Percentiles rank a stretch among this genome's conserved stretches.
Evolutionary conservation across 352 stramenopile species (phyloP).

Genomic region (Plasmopara muralis): DNA sequence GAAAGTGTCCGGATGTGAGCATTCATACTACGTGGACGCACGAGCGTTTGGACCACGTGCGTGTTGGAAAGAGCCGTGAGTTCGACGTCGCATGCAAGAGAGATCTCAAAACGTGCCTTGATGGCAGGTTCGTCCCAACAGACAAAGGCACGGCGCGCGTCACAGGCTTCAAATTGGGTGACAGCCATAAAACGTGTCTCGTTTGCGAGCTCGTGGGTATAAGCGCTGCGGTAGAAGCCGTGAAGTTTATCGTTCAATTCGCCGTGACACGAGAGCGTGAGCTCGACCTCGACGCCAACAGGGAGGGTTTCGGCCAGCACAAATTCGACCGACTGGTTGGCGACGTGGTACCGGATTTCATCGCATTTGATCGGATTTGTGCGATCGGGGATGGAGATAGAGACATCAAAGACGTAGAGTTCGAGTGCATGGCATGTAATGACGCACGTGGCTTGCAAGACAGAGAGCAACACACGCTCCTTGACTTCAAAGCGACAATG

Average conservation of each 20-base stretch:
- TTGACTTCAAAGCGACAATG: slow-evolving; percentile 62
- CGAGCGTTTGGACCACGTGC: slow-evolving; percentile 84
- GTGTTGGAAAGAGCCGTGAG: slow-evolving; percentile 96
- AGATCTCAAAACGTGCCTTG: slow-evolving; percentile 94
- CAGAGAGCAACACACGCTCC: slow-evolving; percentile 53
- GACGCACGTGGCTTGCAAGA: slow-evolving; percentile 48
- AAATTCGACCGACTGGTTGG: slow-evolving; percentile 54
- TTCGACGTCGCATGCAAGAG: slow-evolving; percentile 81
- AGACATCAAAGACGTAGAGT: slow-evolving; percentile 78
- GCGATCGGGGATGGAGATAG: slow-evolving; percentile 35
- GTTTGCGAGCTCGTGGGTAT: slow-evolving; percentile 85
- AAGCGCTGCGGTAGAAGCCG: slow-evolving; percentile 94
- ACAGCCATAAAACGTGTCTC: slow-evolving; percentile 93
- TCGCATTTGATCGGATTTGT: slow-evolving; percentile 26
- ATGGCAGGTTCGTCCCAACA: slow-evolving; percentile 97
- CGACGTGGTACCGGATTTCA: slow-evolving; percentile 50
- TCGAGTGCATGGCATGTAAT: slow-evolving; percentile 94
- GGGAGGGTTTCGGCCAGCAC: slow-evolving; percentile 41
- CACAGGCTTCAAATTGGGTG: slow-evolving; percentile 77
- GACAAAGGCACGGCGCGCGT: slow-evolving; percentile 92
- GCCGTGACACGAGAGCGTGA: slow-evolving; percentile 54
- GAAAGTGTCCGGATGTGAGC: slow-evolving; percentile 43
- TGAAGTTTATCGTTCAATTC: slow-evolving; percentile 91
- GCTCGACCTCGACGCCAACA: slow-evolving; percentile 20
- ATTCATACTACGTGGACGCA: slow-evolving; percentile 45